Evolutionary conservation across 257 asterid genomes (phyloP).

Genomic region (Gentiana dahurica): DNA sequence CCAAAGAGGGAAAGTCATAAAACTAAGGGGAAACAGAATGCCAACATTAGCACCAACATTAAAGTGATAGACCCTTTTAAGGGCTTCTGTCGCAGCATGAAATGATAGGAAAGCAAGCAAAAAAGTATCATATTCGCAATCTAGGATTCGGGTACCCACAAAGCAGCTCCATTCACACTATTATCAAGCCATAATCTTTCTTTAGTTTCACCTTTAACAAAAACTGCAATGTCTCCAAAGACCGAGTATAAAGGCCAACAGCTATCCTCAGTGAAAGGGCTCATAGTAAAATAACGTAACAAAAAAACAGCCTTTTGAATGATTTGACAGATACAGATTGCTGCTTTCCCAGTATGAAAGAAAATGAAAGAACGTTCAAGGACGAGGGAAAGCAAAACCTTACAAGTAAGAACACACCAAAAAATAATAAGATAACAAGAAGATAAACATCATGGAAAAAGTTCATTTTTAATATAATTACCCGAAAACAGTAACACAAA

Average conservation of each 20-base stretch:
- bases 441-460: slow-evolving; percentile 3
- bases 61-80: no score
- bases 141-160: background rate
- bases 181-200: background rate
- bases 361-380: slow-evolving; percentile 13
- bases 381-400: slow-evolving; percentile 4
- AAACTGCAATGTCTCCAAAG: slow-evolving; percentile 44
- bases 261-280: slow-evolving; percentile 54
- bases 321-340: slow-evolving; percentile 9
- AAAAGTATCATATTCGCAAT: no score
- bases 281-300: slow-evolving; percentile 35
- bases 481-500: background rate
- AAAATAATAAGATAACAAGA: background rate
- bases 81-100: no score
- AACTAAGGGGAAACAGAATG: no score
- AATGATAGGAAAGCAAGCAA: no score
- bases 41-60: no score
- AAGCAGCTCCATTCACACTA: background rate
- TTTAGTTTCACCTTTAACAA: background rate
- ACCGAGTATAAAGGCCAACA: slow-evolving; percentile 53
- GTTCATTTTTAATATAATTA: background rate
- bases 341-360: slow-evolving; percentile 19
- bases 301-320: slow-evolving; percentile 27
- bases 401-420: background rate
- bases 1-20: no score